A percentile compares a stretch with the other conserved stretches of the same genome.
Conservation (phyloP, 805 yeast genomes). For the Ogataea pignaliae region DNA sequence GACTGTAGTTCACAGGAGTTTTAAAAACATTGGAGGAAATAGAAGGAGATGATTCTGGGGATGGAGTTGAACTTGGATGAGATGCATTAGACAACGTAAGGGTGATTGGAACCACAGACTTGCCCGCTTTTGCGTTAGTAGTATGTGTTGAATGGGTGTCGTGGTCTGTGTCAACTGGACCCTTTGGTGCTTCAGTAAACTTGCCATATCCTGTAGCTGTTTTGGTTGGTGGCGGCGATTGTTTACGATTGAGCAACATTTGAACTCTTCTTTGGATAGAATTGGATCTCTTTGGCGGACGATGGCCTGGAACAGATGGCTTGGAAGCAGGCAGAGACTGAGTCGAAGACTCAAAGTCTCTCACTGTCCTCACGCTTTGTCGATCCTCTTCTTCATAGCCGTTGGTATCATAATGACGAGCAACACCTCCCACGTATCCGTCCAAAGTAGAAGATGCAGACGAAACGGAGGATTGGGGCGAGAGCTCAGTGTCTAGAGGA, state of each 20-base stretch:
- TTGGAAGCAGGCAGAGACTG: not conserved
- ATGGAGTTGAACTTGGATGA: constrained; percentile 15
- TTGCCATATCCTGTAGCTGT: constrained; percentile 83
- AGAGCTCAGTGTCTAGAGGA: not conserved
- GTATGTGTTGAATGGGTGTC: not conserved
- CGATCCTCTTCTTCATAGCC: constrained; percentile 12
- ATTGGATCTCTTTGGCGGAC: constrained; percentile 28
- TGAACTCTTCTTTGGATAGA: constrained; percentile 55
- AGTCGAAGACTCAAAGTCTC: not conserved
- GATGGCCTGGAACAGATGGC: constrained; percentile 18
- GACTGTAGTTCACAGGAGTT: constrained; percentile 1
- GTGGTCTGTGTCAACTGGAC: not conserved
- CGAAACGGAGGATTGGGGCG: constrained; percentile 1
- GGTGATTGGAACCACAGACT: constrained; percentile 14
- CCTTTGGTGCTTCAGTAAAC: constrained; percentile 42
- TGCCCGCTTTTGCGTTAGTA: constrained; percentile 10
- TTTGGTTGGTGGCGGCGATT: constrained; percentile 44
- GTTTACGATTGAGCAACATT: constrained; percentile 39
- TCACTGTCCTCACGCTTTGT: no score
- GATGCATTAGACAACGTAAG: constrained; percentile 6
- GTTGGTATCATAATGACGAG: no score
- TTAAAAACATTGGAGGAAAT: not conserved
- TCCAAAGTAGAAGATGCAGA: constrained; percentile 10
- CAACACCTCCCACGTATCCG: not conserved
- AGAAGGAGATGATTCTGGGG: constrained; percentile 4